Conservation (phyloP, 805 yeast species). For the Suhomyces pyralidae region DNA sequence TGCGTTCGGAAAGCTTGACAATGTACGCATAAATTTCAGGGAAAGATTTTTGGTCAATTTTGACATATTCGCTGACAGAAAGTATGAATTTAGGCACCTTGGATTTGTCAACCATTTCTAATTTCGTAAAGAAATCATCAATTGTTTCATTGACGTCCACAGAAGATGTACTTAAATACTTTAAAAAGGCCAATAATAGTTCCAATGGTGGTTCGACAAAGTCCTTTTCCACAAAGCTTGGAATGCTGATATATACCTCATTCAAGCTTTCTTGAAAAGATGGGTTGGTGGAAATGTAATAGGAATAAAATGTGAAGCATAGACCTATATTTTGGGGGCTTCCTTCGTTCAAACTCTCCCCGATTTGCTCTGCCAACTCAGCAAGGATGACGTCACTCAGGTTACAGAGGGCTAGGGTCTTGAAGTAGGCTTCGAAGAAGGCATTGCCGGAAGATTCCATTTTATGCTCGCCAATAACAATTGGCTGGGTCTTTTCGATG, state of each 20-base stretch:
- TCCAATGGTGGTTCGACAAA: slow-evolving; percentile 24
- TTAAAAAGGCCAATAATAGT: slow-evolving; percentile 8
- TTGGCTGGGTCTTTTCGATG: neutral
- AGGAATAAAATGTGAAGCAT: neutral
- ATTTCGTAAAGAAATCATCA: slow-evolving; percentile 31
- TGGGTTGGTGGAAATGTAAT: neutral
- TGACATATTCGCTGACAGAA: slow-evolving; percentile 2
- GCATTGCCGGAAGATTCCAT: slow-evolving; percentile 8
- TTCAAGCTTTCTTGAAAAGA: neutral
- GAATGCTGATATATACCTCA: slow-evolving; percentile 6
- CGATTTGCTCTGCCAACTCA: neutral
- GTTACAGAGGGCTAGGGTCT: neutral
- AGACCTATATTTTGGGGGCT: neutral
- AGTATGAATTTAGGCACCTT: slow-evolving; percentile 8
- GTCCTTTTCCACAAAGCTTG: slow-evolving; percentile 24
- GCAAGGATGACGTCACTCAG: neutral
- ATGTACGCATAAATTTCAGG: slow-evolving; percentile 30
- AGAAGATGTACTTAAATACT: slow-evolving; percentile 14
- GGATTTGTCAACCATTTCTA: slow-evolving; percentile 17
- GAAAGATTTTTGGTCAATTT: slow-evolving; percentile 11
- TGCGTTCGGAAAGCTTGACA: slow-evolving; percentile 24
- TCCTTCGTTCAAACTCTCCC: neutral
- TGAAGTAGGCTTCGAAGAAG: slow-evolving; percentile 11
- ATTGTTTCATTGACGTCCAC: slow-evolving; percentile 24
- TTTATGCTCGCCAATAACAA: neutral